A percentile compares a stretch with the other conserved stretches of the same genome.
Evolutionary conservation across 139 green algal genomes (phyloP).

Genomic region (Penium margaritaceum): DNA sequence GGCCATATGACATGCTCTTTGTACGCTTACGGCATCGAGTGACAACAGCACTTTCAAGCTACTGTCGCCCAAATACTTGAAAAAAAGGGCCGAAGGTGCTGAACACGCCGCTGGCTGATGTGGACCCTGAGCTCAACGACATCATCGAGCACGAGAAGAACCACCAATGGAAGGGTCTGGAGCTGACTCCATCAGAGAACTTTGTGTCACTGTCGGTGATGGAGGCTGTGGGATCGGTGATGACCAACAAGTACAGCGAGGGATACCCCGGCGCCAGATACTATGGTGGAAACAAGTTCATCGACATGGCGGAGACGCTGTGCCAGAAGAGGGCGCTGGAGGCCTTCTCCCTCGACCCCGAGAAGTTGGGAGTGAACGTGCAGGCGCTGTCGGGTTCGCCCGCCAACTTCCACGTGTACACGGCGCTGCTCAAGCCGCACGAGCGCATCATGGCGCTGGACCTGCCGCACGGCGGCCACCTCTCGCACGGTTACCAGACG

Average conservation of each 20-base stretch:
- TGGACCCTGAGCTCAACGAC: slow-evolving; percentile 86
- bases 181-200: slow-evolving; percentile 97
- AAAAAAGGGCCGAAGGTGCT: slow-evolving; percentile 76
- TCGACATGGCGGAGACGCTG: slow-evolving; percentile 84
- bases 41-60: neutral
- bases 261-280: slow-evolving; percentile 72
- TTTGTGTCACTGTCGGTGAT: slow-evolving; percentile 88
- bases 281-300: slow-evolving; percentile 98
- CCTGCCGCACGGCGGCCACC: slow-evolving; percentile 91
- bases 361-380: slow-evolving; percentile 80
- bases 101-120: slow-evolving; percentile 71
- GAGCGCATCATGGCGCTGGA: slow-evolving; percentile 98
- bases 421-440: slow-evolving; percentile 87
- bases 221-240: slow-evolving; percentile 89
- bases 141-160: slow-evolving; percentile 97
- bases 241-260: slow-evolving; percentile 99
- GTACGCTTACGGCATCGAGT: neutral
- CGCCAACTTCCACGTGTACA: slow-evolving; percentile 98
- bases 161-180: slow-evolving; percentile 89
- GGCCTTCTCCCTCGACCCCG: slow-evolving; percentile 69
- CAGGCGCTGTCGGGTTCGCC: slow-evolving; percentile 91
- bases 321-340: slow-evolving; percentile 81
- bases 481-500: slow-evolving; percentile 90
- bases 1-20: too few species aligned
- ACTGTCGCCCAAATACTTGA: neutral